A percentile compares a stretch with the other conserved stretches of the same genome.
These are phyloP conservation scores for Metschnikowia colocasiae DNA, from an alignment of 805 yeast genomes.

Conservation along the genomic window DNA sequence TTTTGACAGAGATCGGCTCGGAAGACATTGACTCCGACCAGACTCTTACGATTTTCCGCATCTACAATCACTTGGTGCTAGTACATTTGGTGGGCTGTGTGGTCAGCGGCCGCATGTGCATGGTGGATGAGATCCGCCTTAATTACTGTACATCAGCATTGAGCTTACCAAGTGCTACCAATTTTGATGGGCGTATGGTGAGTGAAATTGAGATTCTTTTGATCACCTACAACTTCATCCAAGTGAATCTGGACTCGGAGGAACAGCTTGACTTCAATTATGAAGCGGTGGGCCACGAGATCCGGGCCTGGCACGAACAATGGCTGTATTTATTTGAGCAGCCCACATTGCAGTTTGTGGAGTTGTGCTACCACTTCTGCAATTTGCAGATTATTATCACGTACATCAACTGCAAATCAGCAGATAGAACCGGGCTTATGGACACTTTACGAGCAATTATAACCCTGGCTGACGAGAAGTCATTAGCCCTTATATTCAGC, in stretches of 20 bases:
- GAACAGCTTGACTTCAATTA: slow-evolving; percentile 24
- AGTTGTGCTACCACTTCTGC: slow-evolving; percentile 63
- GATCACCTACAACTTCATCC: slow-evolving; percentile 56
- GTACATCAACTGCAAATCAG: slow-evolving; percentile 15
- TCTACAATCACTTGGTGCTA: slow-evolving; percentile 69
- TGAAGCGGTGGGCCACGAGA: slow-evolving; percentile 41
- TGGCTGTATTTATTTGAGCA: slow-evolving; percentile 70
- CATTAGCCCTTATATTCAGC: slow-evolving; percentile 34
- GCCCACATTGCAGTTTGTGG: slow-evolving; percentile 71
- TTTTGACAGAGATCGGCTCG: slow-evolving; percentile 11
- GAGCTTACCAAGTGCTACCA: slow-evolving; percentile 58
- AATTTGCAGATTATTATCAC: slow-evolving; percentile 48
- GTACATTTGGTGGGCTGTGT: slow-evolving; percentile 66
- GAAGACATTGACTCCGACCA: slow-evolving; percentile 36
- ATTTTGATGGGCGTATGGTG: slow-evolving; percentile 80
- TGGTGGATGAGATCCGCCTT: slow-evolving; percentile 56
- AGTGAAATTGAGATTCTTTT: slow-evolving; percentile 65
- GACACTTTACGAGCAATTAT: slow-evolving; percentile 24
- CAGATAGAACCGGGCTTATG: background rate
- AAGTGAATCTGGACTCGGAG: slow-evolving; percentile 27
- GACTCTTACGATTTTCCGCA: slow-evolving; percentile 53
- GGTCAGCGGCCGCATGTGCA: slow-evolving; percentile 60
- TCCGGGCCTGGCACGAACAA: slow-evolving; percentile 59
- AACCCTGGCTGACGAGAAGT: slow-evolving; percentile 22
- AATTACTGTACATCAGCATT: slow-evolving; percentile 57